Conservation (phyloP, 306 rosid genomes). For the Pachyrhizus erosus region DNA sequence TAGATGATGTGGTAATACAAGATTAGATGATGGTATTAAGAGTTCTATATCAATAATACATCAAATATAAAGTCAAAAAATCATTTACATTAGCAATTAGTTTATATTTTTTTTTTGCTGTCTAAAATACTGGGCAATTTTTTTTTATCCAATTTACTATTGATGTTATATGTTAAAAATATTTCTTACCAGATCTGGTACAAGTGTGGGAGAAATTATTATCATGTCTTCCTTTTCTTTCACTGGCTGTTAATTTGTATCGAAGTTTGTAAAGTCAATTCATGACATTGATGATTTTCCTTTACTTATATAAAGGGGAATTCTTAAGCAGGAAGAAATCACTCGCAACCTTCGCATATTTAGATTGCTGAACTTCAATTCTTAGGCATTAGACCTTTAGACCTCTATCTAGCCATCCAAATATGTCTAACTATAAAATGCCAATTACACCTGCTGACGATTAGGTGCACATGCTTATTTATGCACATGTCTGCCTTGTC, state of each 20-base stretch:
- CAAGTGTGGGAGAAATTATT: neutral
- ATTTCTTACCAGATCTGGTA: neutral
- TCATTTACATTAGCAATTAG: neutral
- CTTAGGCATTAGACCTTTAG: neutral
- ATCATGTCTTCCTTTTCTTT: neutral
- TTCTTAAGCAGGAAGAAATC: neutral
- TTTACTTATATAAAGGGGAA: neutral
- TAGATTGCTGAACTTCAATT: constrained; percentile 12
- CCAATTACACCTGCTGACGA: neutral
- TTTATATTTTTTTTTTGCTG: neutral
- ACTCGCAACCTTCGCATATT: neutral
- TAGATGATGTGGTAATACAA: too few relatives aligned
- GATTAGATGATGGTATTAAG: too few relatives aligned
- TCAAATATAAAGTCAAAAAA: neutral
- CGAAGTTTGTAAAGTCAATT: neutral
- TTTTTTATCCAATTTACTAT: neutral
- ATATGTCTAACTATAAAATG: neutral
- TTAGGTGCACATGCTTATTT: constrained; percentile 15
- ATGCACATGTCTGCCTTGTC: constrained; percentile 2
- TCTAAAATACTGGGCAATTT: neutral
- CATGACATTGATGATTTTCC: neutral
- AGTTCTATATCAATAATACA: too few relatives aligned
- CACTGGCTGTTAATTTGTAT: neutral
- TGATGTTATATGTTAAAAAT: neutral
- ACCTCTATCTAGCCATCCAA: constrained; percentile 11